Conservation (phyloP, 345 rosid genomes). For the Eucalyptus regnans region DNA sequence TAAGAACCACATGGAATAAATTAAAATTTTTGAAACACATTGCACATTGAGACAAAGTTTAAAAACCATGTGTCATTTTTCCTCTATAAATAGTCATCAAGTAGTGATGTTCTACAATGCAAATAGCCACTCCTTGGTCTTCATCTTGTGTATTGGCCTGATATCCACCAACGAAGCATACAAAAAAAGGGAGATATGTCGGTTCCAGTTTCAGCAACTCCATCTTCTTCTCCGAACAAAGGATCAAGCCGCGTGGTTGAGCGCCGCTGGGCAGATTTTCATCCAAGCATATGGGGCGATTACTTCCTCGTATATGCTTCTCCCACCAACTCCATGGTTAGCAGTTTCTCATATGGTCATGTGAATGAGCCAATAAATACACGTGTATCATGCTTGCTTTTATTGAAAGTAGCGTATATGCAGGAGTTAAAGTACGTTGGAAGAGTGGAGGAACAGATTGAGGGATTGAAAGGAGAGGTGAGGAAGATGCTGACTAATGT, state of each 20-base stretch:
- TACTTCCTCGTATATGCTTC: neutral
- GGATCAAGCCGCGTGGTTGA: neutral
- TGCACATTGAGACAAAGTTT: neutral
- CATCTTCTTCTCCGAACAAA: neutral
- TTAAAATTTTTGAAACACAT: neutral
- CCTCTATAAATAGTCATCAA: neutral
- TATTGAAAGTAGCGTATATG: neutral
- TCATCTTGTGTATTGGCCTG: neutral
- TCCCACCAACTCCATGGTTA: neutral
- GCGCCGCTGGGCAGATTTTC: neutral
- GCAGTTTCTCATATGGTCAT: neutral
- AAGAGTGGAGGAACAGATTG: neutral
- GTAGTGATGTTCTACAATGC: neutral
- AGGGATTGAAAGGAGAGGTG: conserved; percentile 1
- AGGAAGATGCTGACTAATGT: neutral
- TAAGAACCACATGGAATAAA: neutral
- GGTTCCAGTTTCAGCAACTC: neutral
- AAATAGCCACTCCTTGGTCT: neutral
- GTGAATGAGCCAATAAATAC: neutral
- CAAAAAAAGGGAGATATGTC: neutral
- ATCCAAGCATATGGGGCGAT: conserved; percentile 10
- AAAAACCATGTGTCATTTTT: neutral
- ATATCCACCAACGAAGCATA: neutral
- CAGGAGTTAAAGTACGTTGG: neutral
- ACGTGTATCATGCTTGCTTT: neutral